Base-by-base conservation (phyloP, 1,284 basidiomycete species). In the Neonothopanus nambi region DNA sequence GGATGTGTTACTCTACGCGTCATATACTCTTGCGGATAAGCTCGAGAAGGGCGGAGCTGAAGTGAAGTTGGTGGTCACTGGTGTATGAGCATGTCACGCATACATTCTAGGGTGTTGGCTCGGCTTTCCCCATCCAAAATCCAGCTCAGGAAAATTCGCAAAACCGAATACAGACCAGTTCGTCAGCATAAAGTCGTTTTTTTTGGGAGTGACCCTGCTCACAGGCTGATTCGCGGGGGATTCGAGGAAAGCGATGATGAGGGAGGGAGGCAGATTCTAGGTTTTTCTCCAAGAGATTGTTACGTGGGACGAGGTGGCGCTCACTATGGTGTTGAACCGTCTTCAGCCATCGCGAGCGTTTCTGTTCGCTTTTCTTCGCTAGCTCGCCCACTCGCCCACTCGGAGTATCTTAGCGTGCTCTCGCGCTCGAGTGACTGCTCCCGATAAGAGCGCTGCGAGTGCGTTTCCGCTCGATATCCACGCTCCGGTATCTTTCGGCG, bases 391-490 rank as follows among this genome's bases (percentile, higher is more conserved):
- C n/a, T n/a, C 18, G 3, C 33, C 7, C 13, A 38, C 1, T 43
- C 37, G 36, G 1, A 28, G 49, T 5, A 43, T 13, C 4, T 36
- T 47, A 7, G 35, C 41, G n/a, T 50, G 41, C 30, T 33, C 30
- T 35, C 48, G 54, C 13, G 48, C 54, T 17, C 54, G 54, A 15
- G 54, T 51, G 26, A 51, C 44, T 13, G 48, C 48, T 21, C 42
- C 48, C 54, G 48, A 55, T 5, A 55, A 28, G 11, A 55, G 33
- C 40, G 54, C 54, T 6, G 54, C 47, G 18, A 55, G 47, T 21
- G 54, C 54, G 17, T 55, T 48, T 47, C 42, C 42, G 18, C 40
- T 51, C 26, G 54, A 55, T 15, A 55, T 47, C 54, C 54, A 55
- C 3, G 30, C 30, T n/a, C 38, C 21, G 3, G 36, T 12, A 15